phyloP scores from a whole-genome alignment of 176 grass and related monocot species.

The Canna indica region DNA sequence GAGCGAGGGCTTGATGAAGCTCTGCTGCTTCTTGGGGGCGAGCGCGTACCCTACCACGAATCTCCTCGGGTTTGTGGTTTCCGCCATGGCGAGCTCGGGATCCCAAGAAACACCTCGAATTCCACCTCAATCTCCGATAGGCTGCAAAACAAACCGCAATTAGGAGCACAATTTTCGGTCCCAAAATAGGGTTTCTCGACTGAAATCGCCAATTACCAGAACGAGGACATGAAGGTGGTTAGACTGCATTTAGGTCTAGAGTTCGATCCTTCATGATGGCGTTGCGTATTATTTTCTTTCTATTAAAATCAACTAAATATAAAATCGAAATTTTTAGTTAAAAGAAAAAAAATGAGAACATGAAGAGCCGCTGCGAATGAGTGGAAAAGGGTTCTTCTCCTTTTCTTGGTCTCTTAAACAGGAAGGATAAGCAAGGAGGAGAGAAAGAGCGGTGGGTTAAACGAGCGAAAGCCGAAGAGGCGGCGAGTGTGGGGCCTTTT shows the following conservation, averaged over 20 bases:
- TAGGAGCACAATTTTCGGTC: neutral
- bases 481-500: neutral
- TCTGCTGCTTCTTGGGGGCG: constrained; percentile 75
- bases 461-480: neutral
- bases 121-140: neutral
- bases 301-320: neutral
- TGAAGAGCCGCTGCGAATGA: too few relatives aligned
- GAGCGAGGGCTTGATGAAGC: constrained; percentile 84
- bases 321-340: neutral
- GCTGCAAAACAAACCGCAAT: neutral
- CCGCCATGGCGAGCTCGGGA: constrained; percentile 14
- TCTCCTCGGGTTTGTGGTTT: constrained; percentile 27
- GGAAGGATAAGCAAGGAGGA: neutral
- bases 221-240: neutral
- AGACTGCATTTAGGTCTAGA: neutral
- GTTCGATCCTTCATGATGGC: neutral
- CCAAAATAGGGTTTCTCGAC: neutral
- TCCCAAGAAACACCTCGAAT: neutral
- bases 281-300: too few relatives aligned
- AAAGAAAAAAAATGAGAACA: too few relatives aligned
- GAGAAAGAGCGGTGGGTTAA: neutral
- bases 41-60: constrained; percentile 69
- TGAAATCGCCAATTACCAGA: neutral
- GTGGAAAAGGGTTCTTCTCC: too few relatives aligned
- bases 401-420: neutral